Evolutionary conservation across 805 yeast genomes (phyloP), one percentile per base, ranked within the genome.

Genomic region (Wickerhamiella hasegawae): DNA sequence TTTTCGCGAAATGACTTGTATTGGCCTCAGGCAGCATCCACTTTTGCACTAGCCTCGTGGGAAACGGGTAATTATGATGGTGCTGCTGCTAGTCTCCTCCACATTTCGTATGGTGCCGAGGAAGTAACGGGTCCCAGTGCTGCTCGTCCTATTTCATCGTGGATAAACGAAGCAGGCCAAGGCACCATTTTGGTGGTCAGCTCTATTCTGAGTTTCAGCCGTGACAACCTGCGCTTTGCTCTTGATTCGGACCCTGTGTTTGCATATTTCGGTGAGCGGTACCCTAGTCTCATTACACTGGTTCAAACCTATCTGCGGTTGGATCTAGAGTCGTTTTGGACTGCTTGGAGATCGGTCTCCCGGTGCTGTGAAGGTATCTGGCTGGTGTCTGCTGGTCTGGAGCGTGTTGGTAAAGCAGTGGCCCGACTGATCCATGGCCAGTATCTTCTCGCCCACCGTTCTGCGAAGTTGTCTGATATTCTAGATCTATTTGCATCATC

Each of bases 11-110:
- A 4, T 3, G 15, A 2, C 20, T 17, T n/a, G 24, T 14, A 3
- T 4, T 17, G 17, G 17, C 16, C 23, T 4, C 32, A 27, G 17
- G 9, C 31, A 4, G 34, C 27, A 4, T n/a, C 25, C 4, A 22
- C 32, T 2, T 26, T 21, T 22, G 38, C 38, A 11, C 30, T 29
- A 25, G 31, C 38, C 11, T 16, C 24, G 19, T 36, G 38, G 38
- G n/a, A 27, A 18, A 10, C 14, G 4, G 14, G 18, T 11, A 25
- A 18, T 6, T 31, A 4, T 21, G 15, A 28, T 4, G 25, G 18
- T n/a, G 28, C 19, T 10, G 32, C 32, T 10, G 16, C 19, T 3
- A 29, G 19, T 3, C 17, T 36, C 16, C 28, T 36, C 28, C 34
- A 31, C 19, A 22, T 19, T 15, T 17, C 33, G n/a, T 11, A n/a